Evolutionary conservation across 2,329 filamentous ascomycete genomes (phyloP).

Genomic region (Penicillium sp.): DNA sequence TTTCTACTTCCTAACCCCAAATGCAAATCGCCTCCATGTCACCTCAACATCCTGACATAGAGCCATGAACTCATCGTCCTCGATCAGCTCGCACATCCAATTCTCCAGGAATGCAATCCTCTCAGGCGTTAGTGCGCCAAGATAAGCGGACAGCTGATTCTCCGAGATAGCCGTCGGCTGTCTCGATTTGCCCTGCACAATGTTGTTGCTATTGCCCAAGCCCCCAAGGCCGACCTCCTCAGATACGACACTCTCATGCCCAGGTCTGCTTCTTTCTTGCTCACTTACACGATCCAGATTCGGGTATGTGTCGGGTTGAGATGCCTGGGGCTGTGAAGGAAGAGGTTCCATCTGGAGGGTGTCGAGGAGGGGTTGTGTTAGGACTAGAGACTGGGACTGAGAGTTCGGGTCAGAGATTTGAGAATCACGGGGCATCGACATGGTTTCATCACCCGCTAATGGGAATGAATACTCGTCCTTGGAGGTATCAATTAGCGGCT

Average conservation of each 20-base stretch:
- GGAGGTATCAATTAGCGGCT: background rate
- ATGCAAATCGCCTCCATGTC: constrained; percentile 41
- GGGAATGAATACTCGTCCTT: background rate
- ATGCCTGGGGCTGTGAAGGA: background rate
- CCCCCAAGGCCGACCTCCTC: background rate
- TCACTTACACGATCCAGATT: background rate
- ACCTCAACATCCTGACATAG: constrained; percentile 44
- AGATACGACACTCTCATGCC: background rate
- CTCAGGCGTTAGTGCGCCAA: constrained; percentile 30
- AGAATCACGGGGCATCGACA: background rate
- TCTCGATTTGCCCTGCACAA: background rate
- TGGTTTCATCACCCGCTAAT: background rate
- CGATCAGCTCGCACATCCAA: constrained; percentile 44
- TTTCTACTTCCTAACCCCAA: constrained; percentile 30
- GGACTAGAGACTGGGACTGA: constrained; percentile 5
- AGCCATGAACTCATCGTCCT: constrained; percentile 41
- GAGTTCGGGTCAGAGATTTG: constrained; percentile 3
- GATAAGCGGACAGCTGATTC: constrained; percentile 33
- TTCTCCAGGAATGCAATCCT: constrained; percentile 36
- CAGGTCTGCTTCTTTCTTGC: background rate
- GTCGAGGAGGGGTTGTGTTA: constrained; percentile 9
- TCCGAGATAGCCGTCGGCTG: background rate
- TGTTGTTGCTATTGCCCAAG: background rate
- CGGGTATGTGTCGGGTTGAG: background rate
- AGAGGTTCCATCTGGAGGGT: background rate